phyloP scores from a whole-genome alignment of 2,329 filamentous ascomycete genomes.

The Mycosphaerelloides madeirae region DNA sequence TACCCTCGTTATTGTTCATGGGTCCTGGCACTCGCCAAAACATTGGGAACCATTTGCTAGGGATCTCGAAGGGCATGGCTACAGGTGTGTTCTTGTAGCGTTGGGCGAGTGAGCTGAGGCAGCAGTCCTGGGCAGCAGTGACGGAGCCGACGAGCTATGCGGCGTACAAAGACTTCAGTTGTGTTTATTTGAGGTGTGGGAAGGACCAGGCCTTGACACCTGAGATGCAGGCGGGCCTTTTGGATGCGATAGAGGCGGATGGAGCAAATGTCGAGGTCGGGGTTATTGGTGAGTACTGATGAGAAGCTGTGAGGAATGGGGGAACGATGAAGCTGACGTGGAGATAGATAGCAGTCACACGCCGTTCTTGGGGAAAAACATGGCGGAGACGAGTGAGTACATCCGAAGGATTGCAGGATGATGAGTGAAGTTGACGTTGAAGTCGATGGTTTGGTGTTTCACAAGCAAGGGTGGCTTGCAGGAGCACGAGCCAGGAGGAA shows the following conservation, averaged over 20 bases:
- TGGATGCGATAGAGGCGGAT: not conserved
- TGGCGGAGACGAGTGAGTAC: slow-evolving; percentile 7
- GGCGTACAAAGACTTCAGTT: slow-evolving; percentile 5
- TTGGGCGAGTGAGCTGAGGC: slow-evolving; percentile 12
- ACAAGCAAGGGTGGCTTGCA: not conserved
- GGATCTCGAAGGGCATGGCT: slow-evolving; percentile 15
- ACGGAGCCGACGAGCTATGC: slow-evolving; percentile 8
- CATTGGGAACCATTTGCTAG: slow-evolving; percentile 13
- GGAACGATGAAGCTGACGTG: not conserved
- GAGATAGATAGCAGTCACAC: slow-evolving; percentile 9
- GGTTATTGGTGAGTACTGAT: slow-evolving; percentile 1
- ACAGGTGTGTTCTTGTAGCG: slow-evolving; percentile 13
- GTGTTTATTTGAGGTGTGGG: slow-evolving; percentile 5
- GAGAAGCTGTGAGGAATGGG: not conserved
- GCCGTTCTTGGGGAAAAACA: slow-evolving; percentile 9
- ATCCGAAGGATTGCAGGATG: slow-evolving; percentile 1
- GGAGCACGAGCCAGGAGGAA: no score
- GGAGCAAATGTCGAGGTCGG: slow-evolving; percentile 1
- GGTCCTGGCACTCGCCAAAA: slow-evolving; percentile 22
- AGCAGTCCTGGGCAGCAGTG: slow-evolving; percentile 7
- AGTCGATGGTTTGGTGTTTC: not conserved
- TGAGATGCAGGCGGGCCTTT: slow-evolving; percentile 2
- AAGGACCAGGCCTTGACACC: slow-evolving; percentile 7
- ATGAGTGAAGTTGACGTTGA: not conserved
- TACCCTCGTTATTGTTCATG: slow-evolving; percentile 26